These are phyloP conservation scores for Chrysosporium queenslandicum DNA, from an alignment of 2,329 filamentous ascomycete species.

Conservation along the genomic window DNA sequence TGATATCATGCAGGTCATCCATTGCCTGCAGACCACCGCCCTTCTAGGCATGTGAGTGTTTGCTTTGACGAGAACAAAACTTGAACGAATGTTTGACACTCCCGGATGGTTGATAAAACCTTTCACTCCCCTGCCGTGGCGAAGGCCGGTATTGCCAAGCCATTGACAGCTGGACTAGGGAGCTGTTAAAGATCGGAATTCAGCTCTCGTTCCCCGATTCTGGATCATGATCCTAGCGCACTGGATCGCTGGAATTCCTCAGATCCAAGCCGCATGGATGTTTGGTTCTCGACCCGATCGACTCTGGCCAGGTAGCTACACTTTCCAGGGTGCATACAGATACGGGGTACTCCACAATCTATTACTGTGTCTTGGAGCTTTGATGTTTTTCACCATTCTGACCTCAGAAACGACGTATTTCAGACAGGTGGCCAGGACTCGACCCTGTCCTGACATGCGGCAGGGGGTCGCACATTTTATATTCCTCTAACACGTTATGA, in stretches of 20 bases:
- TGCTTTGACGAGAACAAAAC: too few species aligned
- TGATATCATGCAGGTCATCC: conserved; percentile 5
- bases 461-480: neutral
- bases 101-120: too few species aligned
- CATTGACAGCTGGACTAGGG: neutral
- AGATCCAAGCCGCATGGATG: neutral
- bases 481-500: neutral
- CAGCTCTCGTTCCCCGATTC: conserved; percentile 6
- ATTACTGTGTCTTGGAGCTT: too few species aligned
- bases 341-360: too few species aligned
- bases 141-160: neutral
- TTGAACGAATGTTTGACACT: too few species aligned
- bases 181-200: neutral
- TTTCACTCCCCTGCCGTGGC: neutral
- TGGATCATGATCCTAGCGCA: conserved; percentile 8
- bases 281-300: conserved; percentile 1
- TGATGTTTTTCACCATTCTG: too few species aligned
- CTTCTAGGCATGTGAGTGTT: too few species aligned
- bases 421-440: neutral
- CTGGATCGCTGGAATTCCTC: conserved; percentile 6
- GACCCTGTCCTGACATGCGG: neutral
- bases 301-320: too few species aligned
- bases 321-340: too few species aligned
- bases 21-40: neutral
- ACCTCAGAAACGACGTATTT: too few species aligned